Conservation (phyloP, 1,284 basidiomycete genomes). For the Volvariella surrecta region DNA sequence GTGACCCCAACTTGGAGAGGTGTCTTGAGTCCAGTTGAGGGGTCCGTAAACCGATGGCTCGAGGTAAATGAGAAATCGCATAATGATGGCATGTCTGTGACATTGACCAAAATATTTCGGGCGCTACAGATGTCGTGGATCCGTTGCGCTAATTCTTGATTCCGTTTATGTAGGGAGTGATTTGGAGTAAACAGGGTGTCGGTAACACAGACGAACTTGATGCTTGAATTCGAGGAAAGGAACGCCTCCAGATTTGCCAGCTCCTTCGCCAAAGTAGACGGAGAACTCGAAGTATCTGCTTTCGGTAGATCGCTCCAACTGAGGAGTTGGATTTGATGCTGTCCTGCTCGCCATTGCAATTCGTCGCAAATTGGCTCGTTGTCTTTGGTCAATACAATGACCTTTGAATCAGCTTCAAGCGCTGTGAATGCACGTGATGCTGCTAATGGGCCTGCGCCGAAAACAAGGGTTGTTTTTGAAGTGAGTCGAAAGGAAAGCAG, state of each 20-base stretch:
- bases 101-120: slow-evolving; percentile 73
- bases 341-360: slow-evolving; percentile 51
- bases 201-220: slow-evolving; percentile 67
- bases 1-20: slow-evolving; percentile 83
- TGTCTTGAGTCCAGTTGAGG: slow-evolving; percentile 36
- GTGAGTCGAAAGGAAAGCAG: slow-evolving; percentile 69
- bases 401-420: slow-evolving; percentile 74
- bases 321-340: slow-evolving; percentile 46
- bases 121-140: slow-evolving; percentile 47
- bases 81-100: slow-evolving; percentile 78
- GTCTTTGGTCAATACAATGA: slow-evolving; percentile 54
- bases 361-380: slow-evolving; percentile 56
- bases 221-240: slow-evolving; percentile 26
- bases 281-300: slow-evolving; percentile 17
- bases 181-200: slow-evolving; percentile 46
- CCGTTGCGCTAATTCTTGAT: slow-evolving; percentile 39
- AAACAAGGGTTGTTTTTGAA: slow-evolving; percentile 49
- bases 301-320: slow-evolving; percentile 43
- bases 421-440: slow-evolving; percentile 76
- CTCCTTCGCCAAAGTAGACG: slow-evolving; percentile 22
- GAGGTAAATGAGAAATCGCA: slow-evolving; percentile 91
- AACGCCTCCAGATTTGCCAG: slow-evolving; percentile 37
- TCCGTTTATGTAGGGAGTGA: slow-evolving; percentile 27
- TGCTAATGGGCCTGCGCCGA: slow-evolving; percentile 73
- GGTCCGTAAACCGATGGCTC: slow-evolving; percentile 71